Evolutionary conservation across 192 early-diverging fungal genomes (phyloP), one percentile per base, ranked within the genome.

Genomic region (Jimgerdemannia flammicorona): DNA sequence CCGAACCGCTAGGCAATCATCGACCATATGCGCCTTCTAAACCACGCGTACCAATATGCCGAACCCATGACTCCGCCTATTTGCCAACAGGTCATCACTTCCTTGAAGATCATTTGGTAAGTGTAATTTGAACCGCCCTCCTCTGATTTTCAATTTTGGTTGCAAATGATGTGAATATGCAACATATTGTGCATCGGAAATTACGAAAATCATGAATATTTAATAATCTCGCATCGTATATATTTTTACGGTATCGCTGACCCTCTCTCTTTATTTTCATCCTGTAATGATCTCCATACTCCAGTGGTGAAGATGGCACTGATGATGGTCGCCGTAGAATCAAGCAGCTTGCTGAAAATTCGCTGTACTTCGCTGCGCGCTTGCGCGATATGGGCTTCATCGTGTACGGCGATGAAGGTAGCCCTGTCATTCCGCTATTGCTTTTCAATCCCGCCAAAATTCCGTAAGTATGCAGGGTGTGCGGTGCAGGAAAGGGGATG

Each of bases 391-490:
- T 93, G 81, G 95, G 95, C 4, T 97, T 96, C 72, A 94, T 96
- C 81, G 93, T 94, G 0, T 90, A 95, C 78, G 95, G 95, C 3
- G 84, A 90, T 75, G 72, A 84, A 4, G 95, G 92, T 63, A 91
- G 89, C 40, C 95, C 95, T 17, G 93, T 97, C 3, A 83, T 96
- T 3, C 95, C 95, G 19, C 78, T 97, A 64, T 78, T 97, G 54
- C 79, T 97, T 68, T 93, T 93, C 75, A 92, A 92, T 81, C 95
- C 95, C 4, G 91, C 93, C 67, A 97, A 97, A 82, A 93, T 97
- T 73, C 87, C 94, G 44, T 80, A 80, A 77, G 79, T 76, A 29
- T 3, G 49, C 14, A 59, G 49, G 49, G 2, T 59, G 49, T 10
- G 49, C 8, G 49, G 6, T 59, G 49, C 8, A 10, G 49, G 49